Percentiles rank a stretch among this genome's conserved stretches.
These are phyloP conservation scores for Strigomonas culicis DNA, from an alignment of 208 protist species.

Conservation along the genomic window DNA sequence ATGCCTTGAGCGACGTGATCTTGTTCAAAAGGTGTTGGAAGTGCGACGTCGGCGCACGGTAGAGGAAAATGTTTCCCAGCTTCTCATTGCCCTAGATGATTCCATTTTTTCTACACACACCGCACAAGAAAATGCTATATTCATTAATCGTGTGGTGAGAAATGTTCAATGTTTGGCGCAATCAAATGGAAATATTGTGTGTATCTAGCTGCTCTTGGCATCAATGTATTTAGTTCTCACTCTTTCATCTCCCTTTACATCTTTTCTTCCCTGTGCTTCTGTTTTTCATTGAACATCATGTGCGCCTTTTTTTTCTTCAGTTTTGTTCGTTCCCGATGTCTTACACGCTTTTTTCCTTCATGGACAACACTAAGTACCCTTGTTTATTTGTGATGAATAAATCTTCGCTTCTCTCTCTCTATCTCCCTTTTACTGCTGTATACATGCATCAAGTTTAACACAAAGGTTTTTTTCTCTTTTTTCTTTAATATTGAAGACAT, in stretches of 20 bases:
- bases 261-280: not conserved
- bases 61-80: slow-evolving; percentile 38
- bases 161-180: not conserved
- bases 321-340: not conserved
- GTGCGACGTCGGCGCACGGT: slow-evolving; percentile 24
- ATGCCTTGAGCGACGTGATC: slow-evolving; percentile 40
- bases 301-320: slow-evolving; percentile 8
- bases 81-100: slow-evolving; percentile 32
- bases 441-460: not conserved
- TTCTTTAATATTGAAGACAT: not conserved
- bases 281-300: no score
- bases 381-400: no score
- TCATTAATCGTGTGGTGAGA: not conserved
- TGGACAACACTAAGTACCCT: no score
- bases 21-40: slow-evolving; percentile 32
- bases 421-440: not conserved
- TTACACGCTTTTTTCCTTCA: no score
- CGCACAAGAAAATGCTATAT: not conserved
- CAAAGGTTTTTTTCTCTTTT: slow-evolving; percentile 1
- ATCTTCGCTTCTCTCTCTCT: no score
- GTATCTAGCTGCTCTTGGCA: not conserved
- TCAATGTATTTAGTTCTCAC: not conserved
- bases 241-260: not conserved
- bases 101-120: not conserved
- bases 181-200: not conserved